phyloP scores from a whole-genome alignment of 2,329 filamentous ascomycete genomes.

The Davidsoniella neocaledoniae region DNA sequence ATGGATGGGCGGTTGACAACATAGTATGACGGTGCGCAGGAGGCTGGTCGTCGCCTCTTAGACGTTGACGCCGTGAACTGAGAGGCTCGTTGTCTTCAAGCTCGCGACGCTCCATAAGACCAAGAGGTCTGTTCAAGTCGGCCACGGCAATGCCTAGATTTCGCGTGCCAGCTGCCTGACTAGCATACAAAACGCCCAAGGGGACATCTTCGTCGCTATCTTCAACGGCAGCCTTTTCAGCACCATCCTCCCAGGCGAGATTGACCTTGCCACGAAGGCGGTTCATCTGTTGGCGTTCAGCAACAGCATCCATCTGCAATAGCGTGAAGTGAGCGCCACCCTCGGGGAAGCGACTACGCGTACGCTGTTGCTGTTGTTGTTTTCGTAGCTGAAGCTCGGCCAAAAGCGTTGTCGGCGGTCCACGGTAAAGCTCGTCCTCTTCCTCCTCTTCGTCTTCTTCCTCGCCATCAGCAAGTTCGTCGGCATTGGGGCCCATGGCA shows the following conservation, averaged over 20 bases:
- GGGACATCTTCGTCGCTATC: conserved; percentile 73
- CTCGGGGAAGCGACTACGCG: conserved; percentile 47
- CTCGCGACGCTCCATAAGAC: conserved; percentile 64
- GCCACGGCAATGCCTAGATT: conserved; percentile 30
- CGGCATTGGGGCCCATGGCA: not conserved
- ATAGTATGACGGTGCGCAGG: conserved; percentile 17
- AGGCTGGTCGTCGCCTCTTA: conserved; percentile 45
- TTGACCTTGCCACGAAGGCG: conserved; percentile 62
- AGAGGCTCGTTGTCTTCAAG: conserved; percentile 87
- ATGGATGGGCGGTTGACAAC: conserved; percentile 25
- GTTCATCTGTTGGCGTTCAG: conserved; percentile 63
- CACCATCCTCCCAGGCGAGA: conserved; percentile 72
- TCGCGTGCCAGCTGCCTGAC: conserved; percentile 34
- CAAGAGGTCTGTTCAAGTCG: conserved; percentile 48
- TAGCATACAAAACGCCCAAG: conserved; percentile 60
- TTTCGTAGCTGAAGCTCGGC: conserved; percentile 88
- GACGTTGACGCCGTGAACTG: conserved; percentile 55
- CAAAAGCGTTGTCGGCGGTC: conserved; percentile 73
- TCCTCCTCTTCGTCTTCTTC: conserved; percentile 27
- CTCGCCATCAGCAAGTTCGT: conserved; percentile 14
- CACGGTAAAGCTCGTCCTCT: conserved; percentile 39
- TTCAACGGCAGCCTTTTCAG: conserved; percentile 26
- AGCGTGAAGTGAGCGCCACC: conserved; percentile 75
- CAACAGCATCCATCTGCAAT: conserved; percentile 77
- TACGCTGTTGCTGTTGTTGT: conserved; percentile 68